Conservation (phyloP, 108 stramenopile genomes). For the Nitzschia sp. region DNA sequence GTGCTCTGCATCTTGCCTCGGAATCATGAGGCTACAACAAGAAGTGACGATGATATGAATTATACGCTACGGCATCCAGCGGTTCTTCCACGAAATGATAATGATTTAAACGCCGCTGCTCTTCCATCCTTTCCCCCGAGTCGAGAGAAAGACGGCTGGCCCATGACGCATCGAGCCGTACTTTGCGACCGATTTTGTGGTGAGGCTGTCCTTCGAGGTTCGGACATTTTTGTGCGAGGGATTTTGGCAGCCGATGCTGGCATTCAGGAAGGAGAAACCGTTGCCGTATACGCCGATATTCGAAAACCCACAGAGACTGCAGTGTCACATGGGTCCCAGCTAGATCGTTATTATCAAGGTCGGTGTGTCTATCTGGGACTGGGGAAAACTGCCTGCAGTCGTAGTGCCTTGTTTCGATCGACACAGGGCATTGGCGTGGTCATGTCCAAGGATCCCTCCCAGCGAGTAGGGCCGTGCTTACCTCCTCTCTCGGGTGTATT, state of each 20-base stretch:
- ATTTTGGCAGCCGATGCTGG: conserved; percentile 61
- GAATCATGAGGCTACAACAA: background rate
- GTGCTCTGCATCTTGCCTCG: conserved; percentile 26
- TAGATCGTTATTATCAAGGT: conserved; percentile 48
- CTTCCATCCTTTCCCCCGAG: conserved; percentile 32
- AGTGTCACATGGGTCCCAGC: conserved; percentile 44
- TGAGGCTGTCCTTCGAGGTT: conserved; percentile 78
- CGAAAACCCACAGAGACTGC: background rate
- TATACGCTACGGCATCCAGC: background rate
- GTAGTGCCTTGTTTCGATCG: conserved; percentile 56
- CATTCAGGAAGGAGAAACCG: conserved; percentile 50
- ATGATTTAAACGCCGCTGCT: background rate
- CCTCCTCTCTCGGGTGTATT: conserved; percentile 62
- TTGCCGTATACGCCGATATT: conserved; percentile 66
- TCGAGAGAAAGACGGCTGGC: conserved; percentile 59
- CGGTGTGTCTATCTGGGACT: conserved; percentile 70
- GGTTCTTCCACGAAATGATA: background rate
- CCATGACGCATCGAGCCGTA: conserved; percentile 54
- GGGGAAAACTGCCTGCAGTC: conserved; percentile 44
- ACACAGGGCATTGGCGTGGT: conserved; percentile 52
- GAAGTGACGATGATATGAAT: background rate
- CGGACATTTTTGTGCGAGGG: conserved; percentile 74
- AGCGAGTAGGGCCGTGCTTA: conserved; percentile 53
- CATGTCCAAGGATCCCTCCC: conserved; percentile 41
- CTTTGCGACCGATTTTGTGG: conserved; percentile 76